These are phyloP conservation scores for Saururus chinensis DNA, from an alignment of 164 flowering plant species.

Conservation along the genomic window DNA sequence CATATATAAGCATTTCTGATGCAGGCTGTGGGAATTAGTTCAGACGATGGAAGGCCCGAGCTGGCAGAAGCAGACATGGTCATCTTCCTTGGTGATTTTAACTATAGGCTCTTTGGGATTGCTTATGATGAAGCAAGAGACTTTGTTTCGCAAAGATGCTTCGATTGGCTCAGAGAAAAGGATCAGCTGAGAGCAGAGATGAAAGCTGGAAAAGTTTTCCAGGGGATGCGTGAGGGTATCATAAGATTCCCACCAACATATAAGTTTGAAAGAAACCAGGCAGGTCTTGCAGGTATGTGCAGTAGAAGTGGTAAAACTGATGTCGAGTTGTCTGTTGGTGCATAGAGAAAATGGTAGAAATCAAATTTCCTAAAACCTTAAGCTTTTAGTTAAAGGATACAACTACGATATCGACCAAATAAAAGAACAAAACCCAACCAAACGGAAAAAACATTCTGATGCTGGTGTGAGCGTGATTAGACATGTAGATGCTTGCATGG, in stretches of 20 bases:
- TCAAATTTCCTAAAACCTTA: background rate
- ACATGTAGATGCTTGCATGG: background rate
- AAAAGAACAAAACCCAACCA: background rate
- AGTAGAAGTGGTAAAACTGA: background rate
- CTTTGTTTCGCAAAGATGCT: slow-evolving; percentile 94
- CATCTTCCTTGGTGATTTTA: slow-evolving; percentile 85
- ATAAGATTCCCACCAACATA: slow-evolving; percentile 94
- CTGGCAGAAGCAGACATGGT: slow-evolving; percentile 92
- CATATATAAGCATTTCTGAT: background rate
- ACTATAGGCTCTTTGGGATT: slow-evolving; percentile 86
- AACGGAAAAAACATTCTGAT: no score
- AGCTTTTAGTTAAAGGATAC: background rate
- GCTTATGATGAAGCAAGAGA: slow-evolving; percentile 97
- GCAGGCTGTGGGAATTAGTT: slow-evolving; percentile 17
- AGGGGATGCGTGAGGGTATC: slow-evolving; percentile 92
- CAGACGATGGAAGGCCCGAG: slow-evolving; percentile 64
- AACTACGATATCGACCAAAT: no score
- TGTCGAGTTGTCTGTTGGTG: background rate
- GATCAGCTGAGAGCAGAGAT: slow-evolving; percentile 96
- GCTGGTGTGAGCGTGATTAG: background rate
- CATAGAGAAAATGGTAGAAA: background rate
- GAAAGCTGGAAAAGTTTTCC: slow-evolving; percentile 92
- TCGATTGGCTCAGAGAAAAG: slow-evolving; percentile 96
- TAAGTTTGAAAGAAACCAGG: slow-evolving; percentile 75
- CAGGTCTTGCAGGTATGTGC: slow-evolving; percentile 75